These are phyloP conservation scores for Diplodia intermedia DNA, from an alignment of 2,329 filamentous ascomycete species.

Conservation along the genomic window DNA sequence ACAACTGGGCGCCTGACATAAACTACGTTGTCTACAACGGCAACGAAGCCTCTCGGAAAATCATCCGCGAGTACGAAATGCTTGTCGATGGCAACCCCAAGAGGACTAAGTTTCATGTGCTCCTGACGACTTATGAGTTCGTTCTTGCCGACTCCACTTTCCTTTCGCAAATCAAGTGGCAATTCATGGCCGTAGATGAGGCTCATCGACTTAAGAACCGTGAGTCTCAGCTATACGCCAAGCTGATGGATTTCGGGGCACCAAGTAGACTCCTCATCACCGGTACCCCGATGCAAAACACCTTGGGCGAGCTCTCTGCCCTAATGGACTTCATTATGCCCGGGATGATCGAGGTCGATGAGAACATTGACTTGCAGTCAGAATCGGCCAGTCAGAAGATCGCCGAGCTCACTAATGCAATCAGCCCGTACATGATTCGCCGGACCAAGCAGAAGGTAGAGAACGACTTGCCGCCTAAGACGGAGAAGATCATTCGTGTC, in stretches of 20 bases:
- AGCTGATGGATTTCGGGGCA: conserved; percentile 82
- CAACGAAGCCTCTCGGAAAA: conserved; percentile 81
- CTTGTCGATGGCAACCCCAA: conserved; percentile 84
- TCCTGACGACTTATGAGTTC: conserved; percentile 97
- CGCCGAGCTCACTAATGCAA: conserved; percentile 80
- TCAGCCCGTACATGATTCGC: conserved; percentile 92
- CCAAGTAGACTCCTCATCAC: conserved; percentile 93
- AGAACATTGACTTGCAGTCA: conserved; percentile 83
- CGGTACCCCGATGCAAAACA: conserved; percentile 97
- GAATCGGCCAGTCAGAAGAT: conserved; percentile 87
- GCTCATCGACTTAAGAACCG: conserved; percentile 96
- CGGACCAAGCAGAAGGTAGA: conserved; percentile 98
- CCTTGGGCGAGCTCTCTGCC: conserved; percentile 87
- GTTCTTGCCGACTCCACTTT: conserved; percentile 86
- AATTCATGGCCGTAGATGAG: conserved; percentile 94
- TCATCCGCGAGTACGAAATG: conserved; percentile 89
- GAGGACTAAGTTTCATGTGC: conserved; percentile 95
- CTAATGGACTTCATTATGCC: conserved; percentile 97
- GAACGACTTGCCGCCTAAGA: conserved; percentile 94
- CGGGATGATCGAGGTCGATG: conserved; percentile 89
- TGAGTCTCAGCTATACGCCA: conserved; percentile 90
- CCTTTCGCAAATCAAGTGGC: conserved; percentile 92
- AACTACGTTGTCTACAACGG: conserved; percentile 98
- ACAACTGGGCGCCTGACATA: conserved; percentile 91
- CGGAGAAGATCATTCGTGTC: conserved; percentile 97